Evolutionary conservation across 768 basidiomycete species (phyloP), one percentile per base, ranked within the genome.

Genomic region (Termitomyces sp.): DNA sequence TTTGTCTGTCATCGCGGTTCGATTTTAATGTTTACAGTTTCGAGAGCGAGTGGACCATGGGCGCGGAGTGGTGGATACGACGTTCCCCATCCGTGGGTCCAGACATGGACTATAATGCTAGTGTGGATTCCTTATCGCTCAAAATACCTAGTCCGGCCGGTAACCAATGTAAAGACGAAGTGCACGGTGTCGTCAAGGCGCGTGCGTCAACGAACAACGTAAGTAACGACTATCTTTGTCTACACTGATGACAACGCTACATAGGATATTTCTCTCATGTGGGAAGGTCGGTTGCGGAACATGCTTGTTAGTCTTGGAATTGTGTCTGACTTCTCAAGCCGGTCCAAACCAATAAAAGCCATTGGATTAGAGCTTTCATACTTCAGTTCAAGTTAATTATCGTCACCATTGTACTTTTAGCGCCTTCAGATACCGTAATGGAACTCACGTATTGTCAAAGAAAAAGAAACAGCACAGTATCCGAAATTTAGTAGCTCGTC

Each of bases 11-110:
- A 50, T 89, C 92, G 0, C 84, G 92, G 21, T 98, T 95, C 67
- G 94, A 98, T 67, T 94, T 98, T 73, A 98, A 98, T 66, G 83
- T 95, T 28, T 97, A 98, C 68, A 94, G 91, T 71, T 98, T 94
- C 70, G 93, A 96, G 63, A 94, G 92, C 70, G 95, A 98, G 68
- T 89, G 94, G 88, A 88, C 91, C 10, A 82, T 98, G 75, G 96
- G 96, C 3, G 88, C 90, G 1, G 95, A 98, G 69, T 97, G 93
- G 92, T 97, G 93, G 94, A 80, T 94, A 67, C 81, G 93, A 21
- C 81, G 85, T 23, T 73, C 78, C 5, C 72, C 70, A 19, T 64
- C 70, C 12, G 68, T 71, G 51, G 72, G 70, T 7, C 62, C 62
- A 11, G 58, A 58, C 10, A 68, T 70, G 50, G 72, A 70, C 5